Evolutionary conservation across 2,329 filamentous ascomycete species (phyloP).

Genomic region (Ophiostoma sp.): DNA sequence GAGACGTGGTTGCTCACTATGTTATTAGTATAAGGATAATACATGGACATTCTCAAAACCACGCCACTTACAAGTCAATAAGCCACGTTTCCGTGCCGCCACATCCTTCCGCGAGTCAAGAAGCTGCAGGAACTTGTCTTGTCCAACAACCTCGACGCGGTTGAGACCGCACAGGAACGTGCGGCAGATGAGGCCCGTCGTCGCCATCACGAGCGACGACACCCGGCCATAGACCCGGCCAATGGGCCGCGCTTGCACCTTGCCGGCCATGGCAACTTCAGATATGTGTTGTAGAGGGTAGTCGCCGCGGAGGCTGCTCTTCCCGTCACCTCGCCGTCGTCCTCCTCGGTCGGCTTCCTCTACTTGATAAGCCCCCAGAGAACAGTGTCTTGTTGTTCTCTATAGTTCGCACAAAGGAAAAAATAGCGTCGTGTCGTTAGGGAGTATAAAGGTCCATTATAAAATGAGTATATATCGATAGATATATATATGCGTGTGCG

Average conservation of each 20-base stretch:
- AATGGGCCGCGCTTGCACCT: constrained; percentile 39
- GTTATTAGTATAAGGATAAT: not conserved
- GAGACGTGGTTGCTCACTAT: constrained; percentile 82
- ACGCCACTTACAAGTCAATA: constrained; percentile 66
- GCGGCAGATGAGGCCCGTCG: constrained; percentile 64
- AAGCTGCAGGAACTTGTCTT: constrained; percentile 68
- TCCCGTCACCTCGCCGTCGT: not conserved
- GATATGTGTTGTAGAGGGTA: not conserved
- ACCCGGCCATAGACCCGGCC: constrained; percentile 64
- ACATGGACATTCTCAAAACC: not conserved
- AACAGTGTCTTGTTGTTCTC: not conserved
- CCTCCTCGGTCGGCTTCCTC: constrained; percentile 4
- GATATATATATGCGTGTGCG: not conserved
- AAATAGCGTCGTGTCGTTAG: not conserved
- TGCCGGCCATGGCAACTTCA: constrained; percentile 18
- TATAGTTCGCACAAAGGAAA: not conserved
- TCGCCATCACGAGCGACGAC: constrained; percentile 69
- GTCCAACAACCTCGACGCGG: constrained; percentile 67
- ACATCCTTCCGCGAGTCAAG: constrained; percentile 68
- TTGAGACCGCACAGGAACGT: constrained; percentile 72
- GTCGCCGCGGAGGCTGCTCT: not conserved
- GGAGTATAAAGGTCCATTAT: not conserved
- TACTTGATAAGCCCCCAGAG: not conserved
- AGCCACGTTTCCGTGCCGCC: constrained; percentile 62
- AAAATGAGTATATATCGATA: too few species aligned